Conservation (phyloP, 116 monocot genomes). For the Papilionanthe hybrid region DNA sequence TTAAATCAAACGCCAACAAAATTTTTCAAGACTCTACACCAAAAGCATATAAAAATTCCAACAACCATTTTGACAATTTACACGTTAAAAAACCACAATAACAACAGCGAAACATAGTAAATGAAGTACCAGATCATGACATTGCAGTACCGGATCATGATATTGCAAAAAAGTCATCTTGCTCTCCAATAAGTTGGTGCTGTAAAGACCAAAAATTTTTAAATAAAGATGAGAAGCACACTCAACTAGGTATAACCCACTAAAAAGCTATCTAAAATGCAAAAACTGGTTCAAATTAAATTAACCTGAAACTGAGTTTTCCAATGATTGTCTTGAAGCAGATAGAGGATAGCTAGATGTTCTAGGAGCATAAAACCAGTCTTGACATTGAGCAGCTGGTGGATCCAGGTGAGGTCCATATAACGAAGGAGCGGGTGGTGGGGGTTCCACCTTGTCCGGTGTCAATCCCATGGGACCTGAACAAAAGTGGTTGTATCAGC, state of each 20-base stretch:
- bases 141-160: background rate
- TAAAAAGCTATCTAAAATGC: background rate
- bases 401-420: slow-evolving; percentile 52
- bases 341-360: slow-evolving; percentile 34
- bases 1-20: too few relatives aligned
- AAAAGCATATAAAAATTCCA: too few relatives aligned
- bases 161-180: slow-evolving; percentile 28
- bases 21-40: too few relatives aligned
- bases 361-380: slow-evolving; percentile 54
- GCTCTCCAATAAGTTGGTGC: slow-evolving; percentile 72
- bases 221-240: background rate
- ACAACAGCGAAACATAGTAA: background rate
- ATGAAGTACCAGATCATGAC: background rate
- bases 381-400: slow-evolving; percentile 27
- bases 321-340: slow-evolving; percentile 38
- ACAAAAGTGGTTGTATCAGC: background rate
- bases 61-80: background rate
- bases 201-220: slow-evolving; percentile 22
- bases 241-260: background rate
- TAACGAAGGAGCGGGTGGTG: slow-evolving; percentile 15
- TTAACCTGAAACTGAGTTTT: slow-evolving; percentile 55
- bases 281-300: background rate
- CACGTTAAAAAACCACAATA: background rate
- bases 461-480: slow-evolving; percentile 26
- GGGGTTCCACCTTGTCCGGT: slow-evolving; percentile 30